Conservation (phyloP, 441 rosid genomes). For the Theobroma grandiflorum region DNA sequence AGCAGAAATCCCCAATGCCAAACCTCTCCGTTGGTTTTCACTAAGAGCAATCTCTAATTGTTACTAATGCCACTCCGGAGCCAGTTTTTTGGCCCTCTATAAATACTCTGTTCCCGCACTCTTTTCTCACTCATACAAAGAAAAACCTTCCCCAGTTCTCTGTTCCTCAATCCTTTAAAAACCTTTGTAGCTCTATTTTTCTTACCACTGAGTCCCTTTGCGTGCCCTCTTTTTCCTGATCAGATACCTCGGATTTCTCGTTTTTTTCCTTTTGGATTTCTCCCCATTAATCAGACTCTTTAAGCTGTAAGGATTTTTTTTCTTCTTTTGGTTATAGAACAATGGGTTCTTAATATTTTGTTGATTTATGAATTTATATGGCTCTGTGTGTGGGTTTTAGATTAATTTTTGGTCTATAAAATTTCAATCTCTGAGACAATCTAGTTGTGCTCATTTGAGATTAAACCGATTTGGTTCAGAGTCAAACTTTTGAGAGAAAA, state of each 20-base stretch:
- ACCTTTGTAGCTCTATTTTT: background rate
- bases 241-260: background rate
- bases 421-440: background rate
- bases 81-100: background rate
- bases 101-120: conserved; percentile 11
- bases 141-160: background rate
- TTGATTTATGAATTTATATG: background rate
- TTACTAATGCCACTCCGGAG: background rate
- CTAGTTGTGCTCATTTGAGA: background rate
- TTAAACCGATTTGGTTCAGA: background rate
- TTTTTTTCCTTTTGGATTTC: background rate
- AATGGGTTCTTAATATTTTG: background rate
- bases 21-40: background rate
- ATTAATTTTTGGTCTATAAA: background rate
- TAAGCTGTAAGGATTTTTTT: no score
- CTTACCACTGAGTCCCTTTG: background rate
- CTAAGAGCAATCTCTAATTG: background rate
- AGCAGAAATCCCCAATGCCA: background rate
- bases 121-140: background rate
- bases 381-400: background rate
- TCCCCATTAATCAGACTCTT: background rate
- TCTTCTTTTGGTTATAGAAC: background rate
- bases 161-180: background rate
- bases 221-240: background rate
- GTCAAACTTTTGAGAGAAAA: background rate